These are phyloP conservation scores for Geotrichum europaeum DNA, from an alignment of 1,139 yeast genomes.

Conservation along the genomic window DNA sequence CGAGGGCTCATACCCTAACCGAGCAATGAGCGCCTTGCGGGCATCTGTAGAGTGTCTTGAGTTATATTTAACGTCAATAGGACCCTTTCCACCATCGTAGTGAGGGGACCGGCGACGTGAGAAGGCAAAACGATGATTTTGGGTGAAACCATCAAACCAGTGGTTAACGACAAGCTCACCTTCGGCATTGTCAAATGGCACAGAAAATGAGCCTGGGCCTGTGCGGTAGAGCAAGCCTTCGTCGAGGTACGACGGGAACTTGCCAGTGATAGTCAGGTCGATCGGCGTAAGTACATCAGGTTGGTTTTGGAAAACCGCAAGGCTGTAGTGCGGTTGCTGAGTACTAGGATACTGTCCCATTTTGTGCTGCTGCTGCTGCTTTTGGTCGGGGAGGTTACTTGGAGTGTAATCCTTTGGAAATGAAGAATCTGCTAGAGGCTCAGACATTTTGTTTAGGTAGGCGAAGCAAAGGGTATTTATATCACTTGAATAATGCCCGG, in stretches of 20 bases:
- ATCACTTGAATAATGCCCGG: not conserved
- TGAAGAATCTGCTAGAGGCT: not conserved
- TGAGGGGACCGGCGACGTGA: not conserved
- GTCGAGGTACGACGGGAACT: conserved; percentile 8
- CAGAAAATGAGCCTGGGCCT: conserved; percentile 13
- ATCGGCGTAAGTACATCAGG: conserved; percentile 3
- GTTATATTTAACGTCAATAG: conserved; percentile 14
- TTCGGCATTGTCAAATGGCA: not conserved
- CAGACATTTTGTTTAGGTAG: not conserved
- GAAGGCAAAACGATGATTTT: conserved; percentile 19
- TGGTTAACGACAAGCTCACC: conserved; percentile 12
- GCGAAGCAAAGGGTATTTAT: not conserved
- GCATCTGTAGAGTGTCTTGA: conserved; percentile 19
- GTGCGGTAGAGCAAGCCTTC: conserved; percentile 11
- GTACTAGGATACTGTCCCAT: not conserved
- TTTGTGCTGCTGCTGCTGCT: not conserved
- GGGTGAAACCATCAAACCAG: conserved; percentile 23
- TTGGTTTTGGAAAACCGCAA: conserved; percentile 7
- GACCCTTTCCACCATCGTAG: conserved; percentile 1
- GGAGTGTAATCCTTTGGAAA: not conserved
- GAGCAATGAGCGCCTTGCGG: conserved; percentile 14
- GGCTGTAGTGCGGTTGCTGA: not conserved
- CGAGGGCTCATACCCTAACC: conserved; percentile 4
- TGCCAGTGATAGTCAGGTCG: not conserved
- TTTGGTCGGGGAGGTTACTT: not conserved